Evolutionary conservation across 345 rosid species (phyloP).

Genomic region (Eucalyptus marginata): DNA sequence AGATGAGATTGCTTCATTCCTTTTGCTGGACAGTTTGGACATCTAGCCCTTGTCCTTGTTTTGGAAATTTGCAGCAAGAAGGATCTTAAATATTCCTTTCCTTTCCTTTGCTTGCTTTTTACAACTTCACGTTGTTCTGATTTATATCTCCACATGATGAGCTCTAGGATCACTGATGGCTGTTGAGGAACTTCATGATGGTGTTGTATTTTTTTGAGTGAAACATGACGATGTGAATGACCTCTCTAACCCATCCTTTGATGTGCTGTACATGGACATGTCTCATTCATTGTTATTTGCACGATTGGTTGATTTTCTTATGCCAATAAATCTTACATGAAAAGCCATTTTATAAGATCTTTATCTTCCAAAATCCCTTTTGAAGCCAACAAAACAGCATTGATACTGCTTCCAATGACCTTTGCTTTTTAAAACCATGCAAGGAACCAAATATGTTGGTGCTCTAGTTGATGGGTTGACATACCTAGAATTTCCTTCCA

Average conservation of each 20-base stretch:
- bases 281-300: too few relatives aligned
- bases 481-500: background rate
- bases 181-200: background rate
- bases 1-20: background rate
- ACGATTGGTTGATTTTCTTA: background rate
- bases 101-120: background rate
- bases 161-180: background rate
- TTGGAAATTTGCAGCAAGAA: background rate
- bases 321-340: background rate
- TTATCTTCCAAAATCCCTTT: background rate
- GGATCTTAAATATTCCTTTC: background rate
- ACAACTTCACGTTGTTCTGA: background rate
- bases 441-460: background rate
- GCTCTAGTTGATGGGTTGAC: background rate
- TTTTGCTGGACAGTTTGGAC: background rate
- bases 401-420: background rate
- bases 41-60: too few relatives aligned
- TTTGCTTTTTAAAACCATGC: background rate
- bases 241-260: background rate
- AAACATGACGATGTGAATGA: background rate
- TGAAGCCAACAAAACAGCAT: background rate
- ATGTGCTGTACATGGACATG: too few relatives aligned
- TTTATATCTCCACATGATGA: background rate
- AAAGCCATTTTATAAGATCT: background rate
- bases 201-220: too few relatives aligned